Evolutionary conservation across 257 asterid genomes (phyloP).

Genomic region (Marsdenia floribunda): DNA sequence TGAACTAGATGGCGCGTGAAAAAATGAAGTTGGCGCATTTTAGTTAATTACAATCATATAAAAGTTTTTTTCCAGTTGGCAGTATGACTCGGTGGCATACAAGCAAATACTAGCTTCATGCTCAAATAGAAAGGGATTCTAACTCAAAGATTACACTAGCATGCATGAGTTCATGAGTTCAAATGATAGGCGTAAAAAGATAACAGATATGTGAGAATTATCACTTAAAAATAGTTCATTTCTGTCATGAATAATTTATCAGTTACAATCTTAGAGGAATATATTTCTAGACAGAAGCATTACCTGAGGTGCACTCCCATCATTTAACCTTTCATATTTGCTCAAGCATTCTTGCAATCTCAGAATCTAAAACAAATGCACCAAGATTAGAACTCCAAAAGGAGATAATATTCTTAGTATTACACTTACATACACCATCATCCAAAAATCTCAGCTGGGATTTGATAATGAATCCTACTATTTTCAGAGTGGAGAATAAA

Average conservation of each 20-base stretch:
- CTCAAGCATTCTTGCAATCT: slow-evolving; percentile 85
- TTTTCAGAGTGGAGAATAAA: neutral
- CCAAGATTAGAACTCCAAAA: slow-evolving; percentile 15
- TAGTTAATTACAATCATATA: neutral
- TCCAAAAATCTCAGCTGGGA: neutral
- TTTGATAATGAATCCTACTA: neutral
- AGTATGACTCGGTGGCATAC: neutral
- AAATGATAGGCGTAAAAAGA: neutral
- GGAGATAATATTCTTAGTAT: slow-evolving; percentile 4
- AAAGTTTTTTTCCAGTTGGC: neutral
- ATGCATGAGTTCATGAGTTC: neutral
- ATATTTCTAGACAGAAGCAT: slow-evolving; percentile 2
- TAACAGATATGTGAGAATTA: neutral
- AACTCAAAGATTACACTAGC: neutral
- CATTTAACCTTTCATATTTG: slow-evolving; percentile 83
- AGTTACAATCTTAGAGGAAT: neutral
- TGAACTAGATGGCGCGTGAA: neutral
- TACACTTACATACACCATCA: neutral
- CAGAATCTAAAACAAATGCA: slow-evolving; percentile 63
- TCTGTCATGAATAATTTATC: neutral
- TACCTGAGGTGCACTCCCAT: slow-evolving; percentile 95
- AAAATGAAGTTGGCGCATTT: neutral
- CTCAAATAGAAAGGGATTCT: neutral
- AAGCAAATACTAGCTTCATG: neutral
- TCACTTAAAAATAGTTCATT: neutral